A percentile compares a stretch with the other conserved stretches of the same genome.
Evolutionary conservation across 805 yeast genomes (phyloP).

Genomic region (Saccharomyces jurei): DNA sequence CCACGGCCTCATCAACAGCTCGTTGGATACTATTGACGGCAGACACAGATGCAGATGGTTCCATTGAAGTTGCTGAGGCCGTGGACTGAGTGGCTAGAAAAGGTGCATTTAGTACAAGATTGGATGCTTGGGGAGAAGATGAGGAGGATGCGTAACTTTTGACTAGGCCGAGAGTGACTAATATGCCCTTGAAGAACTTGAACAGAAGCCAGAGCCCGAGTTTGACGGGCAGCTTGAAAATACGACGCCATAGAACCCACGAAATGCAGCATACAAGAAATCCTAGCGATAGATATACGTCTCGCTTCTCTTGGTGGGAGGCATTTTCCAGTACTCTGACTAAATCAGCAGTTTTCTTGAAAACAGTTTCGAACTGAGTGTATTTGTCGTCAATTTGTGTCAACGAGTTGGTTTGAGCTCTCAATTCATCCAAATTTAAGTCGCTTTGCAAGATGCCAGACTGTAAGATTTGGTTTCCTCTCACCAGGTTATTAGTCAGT

Average conservation of each 20-base stretch:
- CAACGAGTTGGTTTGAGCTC: constrained; percentile 26
- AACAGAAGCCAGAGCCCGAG: constrained; percentile 27
- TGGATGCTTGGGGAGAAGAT: constrained; percentile 1
- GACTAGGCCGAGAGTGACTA: constrained; percentile 22
- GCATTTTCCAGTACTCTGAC: constrained; percentile 27
- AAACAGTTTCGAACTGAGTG: constrained; percentile 22
- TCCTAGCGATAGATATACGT: constrained; percentile 26
- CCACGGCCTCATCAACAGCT: constrained; percentile 23
- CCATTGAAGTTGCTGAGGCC: background rate
- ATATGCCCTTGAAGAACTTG: constrained; percentile 32
- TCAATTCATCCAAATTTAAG: constrained; percentile 28
- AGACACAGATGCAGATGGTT: background rate
- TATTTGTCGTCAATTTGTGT: constrained; percentile 27
- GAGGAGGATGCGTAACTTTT: constrained; percentile 4
- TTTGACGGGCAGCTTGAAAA: constrained; percentile 28
- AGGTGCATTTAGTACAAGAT: background rate
- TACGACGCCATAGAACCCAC: constrained; percentile 32
- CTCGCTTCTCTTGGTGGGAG: constrained; percentile 29
- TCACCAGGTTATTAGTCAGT: constrained; percentile 26
- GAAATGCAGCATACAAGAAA: constrained; percentile 23
- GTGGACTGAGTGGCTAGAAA: constrained; percentile 1
- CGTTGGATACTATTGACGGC: constrained; percentile 7
- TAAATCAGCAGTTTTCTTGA: constrained; percentile 23
- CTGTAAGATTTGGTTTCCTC: constrained; percentile 28
- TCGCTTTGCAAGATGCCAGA: constrained; percentile 30